Evolutionary conservation across 768 basidiomycete genomes (phyloP), one percentile per base, ranked within the genome.

Genomic region (Rhodotorula paludigena): DNA sequence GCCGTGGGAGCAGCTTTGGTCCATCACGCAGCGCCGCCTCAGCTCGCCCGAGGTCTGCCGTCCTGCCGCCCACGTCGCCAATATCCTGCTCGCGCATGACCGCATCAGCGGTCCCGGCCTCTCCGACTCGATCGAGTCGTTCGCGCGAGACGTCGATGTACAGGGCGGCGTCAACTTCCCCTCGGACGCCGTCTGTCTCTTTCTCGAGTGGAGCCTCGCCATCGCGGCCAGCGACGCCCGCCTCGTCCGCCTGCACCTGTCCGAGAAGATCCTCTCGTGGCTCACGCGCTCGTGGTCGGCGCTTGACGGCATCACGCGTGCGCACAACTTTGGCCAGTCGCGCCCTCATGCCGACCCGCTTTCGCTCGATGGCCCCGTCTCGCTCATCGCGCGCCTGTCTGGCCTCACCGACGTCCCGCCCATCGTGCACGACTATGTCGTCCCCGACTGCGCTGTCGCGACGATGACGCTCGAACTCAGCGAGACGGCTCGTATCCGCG

Each of bases 1-100:
- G n/a, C 82, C 81, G n/a, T 94, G 91, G 90, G 85, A 87, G 71
- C 80, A 84, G 12, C 81, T 92, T 36, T 97, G 91, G 92, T 84
- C 85, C 4, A 85, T 89, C 75, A 85, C 89, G 9, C 84, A 89
- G 60, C 87, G 91, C 36, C 86, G 89, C 44, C 80, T 85, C 41
- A 85, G 85, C 51, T 82, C 85, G 4, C 84, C 89, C 28, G 78
- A 38, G 36, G 33, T 62, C 20, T 60, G 44, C 25, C 64, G 70
- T 25, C 5, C 63, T 21, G 73, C 71, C 30, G 61, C 61, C 5
- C 66, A 74, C 60, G 45, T 59, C 33, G 61, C 59, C 39, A 65
- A 71, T 65, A 21, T 57, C 52, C 57, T 74, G 38, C 70, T 71
- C 54, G 60, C 66, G 0, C n/a, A 33, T 16, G 58, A 35, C 16